Conservation (phyloP, 2,329 filamentous ascomycete species). For the Trichoderma cornu-damae region DNA sequence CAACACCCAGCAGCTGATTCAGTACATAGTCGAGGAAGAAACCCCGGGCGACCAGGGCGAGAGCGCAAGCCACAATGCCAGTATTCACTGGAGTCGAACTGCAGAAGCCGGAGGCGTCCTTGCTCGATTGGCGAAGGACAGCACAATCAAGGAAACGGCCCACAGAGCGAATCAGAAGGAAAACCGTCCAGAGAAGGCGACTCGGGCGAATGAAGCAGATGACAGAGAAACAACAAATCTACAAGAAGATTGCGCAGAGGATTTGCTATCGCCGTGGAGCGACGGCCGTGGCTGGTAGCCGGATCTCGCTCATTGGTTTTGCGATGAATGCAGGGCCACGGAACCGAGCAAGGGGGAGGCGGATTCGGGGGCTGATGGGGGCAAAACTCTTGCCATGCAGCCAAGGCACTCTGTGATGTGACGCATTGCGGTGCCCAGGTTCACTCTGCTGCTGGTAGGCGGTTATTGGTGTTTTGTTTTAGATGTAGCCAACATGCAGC, state of each 20-base stretch:
- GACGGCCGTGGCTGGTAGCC: too few species aligned
- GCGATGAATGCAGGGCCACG: too few species aligned
- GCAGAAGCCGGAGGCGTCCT: background rate
- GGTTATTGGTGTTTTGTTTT: background rate
- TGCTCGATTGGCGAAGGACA: background rate
- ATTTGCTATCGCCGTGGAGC: too few species aligned
- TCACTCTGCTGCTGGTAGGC: too few species aligned
- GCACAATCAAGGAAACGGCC: background rate
- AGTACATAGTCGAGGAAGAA: background rate
- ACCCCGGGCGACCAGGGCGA: accelerated
- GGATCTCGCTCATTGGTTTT: too few species aligned
- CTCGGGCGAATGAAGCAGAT: too few species aligned
- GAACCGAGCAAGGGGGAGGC: background rate
- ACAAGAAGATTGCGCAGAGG: too few species aligned
- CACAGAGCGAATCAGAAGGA: background rate
- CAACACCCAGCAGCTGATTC: background rate
- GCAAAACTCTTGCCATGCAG: too few species aligned
- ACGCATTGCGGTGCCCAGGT: background rate
- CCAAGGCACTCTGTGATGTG: too few species aligned
- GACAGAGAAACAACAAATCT: background rate
- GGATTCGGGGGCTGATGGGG: background rate
- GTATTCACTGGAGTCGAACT: too few species aligned
- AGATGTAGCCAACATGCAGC: background rate
- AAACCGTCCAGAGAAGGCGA: background rate
- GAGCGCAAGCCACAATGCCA: background rate